Evolutionary conservation across 805 yeast genomes (phyloP), one percentile per base, ranked within the genome.

Genomic region (Candida easanensis): DNA sequence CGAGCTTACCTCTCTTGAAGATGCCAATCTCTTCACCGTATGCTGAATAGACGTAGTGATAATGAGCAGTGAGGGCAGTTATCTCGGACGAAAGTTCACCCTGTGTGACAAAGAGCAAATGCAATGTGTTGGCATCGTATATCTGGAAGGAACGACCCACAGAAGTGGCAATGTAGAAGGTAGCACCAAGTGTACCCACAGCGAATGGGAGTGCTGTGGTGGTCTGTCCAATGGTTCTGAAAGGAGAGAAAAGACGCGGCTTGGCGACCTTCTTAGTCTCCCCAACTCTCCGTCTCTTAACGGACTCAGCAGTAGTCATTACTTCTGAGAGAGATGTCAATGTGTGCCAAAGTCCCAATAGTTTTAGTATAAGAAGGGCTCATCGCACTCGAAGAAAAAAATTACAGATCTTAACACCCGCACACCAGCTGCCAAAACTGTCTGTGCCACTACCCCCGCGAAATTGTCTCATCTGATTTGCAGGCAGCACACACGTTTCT

Each of bases 141-240:
- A 93, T 88, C 63, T 91, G 98, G 68, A 93, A 88, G 1, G 91
- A 75, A 41, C 80, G 74, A 3, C 97, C 98, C 18, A 93, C 96
- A 35, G 87, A 81, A 0, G 98, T 91, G 15, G 84, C 95, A 31
- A 88, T 79, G 57, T 90, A 85, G 56, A 85, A 90, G 1, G 95
- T 80, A 14, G 87, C 75, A 40, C 99, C 99, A 46, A 91, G 72
- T 2, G 91, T 80, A 21, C 98, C 95, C 17, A 88, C 71, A 6
- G 96, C 86, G 60, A 90, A 88, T 3, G 98, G 98, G 2, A 75
- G 71, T 28, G 78, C 82, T 59, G 88, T 88, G 22, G 96, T 76
- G n/a, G 95, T 95, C 58, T 88, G 81, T 4, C 99, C 99, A 20
- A 93, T 69, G n/a, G 71, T 85, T 65, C 97, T 71, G 61, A 87